These are phyloP conservation scores for Tuber magnatum DNA, from an alignment of 495 filamentous ascomycete genomes.

Conservation along the genomic window DNA sequence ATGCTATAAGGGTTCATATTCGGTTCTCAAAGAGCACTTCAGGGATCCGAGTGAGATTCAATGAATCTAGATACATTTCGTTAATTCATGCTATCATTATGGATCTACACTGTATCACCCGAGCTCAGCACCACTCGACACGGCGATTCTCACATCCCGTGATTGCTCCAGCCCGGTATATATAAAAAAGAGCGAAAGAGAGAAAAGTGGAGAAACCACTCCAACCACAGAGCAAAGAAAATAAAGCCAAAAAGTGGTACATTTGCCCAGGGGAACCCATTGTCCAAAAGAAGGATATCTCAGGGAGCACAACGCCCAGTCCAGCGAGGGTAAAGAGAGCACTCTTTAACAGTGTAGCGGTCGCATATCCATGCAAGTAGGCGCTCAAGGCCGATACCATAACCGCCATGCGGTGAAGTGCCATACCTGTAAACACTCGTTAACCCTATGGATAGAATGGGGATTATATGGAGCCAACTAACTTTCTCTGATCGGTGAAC, in stretches of 20 bases:
- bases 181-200: not conserved
- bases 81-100: not conserved
- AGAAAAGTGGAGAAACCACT: not conserved
- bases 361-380: slow-evolving; percentile 95
- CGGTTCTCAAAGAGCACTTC: not conserved
- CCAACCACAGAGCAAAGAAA: not conserved
- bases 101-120: not conserved
- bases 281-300: slow-evolving; percentile 16
- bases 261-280: not conserved
- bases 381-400: slow-evolving; percentile 88
- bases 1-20: no score
- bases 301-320: slow-evolving; percentile 89
- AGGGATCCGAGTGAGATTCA: not conserved
- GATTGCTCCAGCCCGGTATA: not conserved
- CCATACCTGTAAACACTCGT: slow-evolving; percentile 60
- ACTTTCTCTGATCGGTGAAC: slow-evolving; percentile 98
- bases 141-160: not conserved
- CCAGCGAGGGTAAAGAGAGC: slow-evolving; percentile 86
- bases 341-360: slow-evolving; percentile 82
- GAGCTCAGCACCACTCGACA: not conserved
- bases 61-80: not conserved
- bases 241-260: not conserved
- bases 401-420: slow-evolving; percentile 87
- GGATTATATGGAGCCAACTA: slow-evolving; percentile 45
- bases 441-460: slow-evolving; percentile 13